These are phyloP conservation scores for Alternaria ventricosa DNA, from an alignment of 2,329 filamentous ascomycete genomes.

Conservation along the genomic window DNA sequence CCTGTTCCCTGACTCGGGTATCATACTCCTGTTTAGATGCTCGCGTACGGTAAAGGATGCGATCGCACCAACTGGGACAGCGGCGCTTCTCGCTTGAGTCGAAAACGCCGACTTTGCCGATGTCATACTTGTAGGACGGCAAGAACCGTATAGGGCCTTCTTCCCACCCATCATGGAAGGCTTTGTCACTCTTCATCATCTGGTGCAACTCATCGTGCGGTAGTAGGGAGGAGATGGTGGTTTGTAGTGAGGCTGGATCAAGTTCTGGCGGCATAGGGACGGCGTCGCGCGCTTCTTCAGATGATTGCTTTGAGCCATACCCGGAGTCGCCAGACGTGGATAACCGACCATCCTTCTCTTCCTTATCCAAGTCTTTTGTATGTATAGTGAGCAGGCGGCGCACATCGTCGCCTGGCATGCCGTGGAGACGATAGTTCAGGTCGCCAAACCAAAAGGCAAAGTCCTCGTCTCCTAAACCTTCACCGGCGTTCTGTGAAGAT, in stretches of 20 bases:
- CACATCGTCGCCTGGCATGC: constrained; percentile 88
- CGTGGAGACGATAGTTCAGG: constrained; percentile 90
- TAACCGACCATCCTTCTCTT: constrained; percentile 5
- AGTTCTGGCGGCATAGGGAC: constrained; percentile 57
- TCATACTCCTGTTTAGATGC: constrained; percentile 73
- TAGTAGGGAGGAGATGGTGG: constrained; percentile 83
- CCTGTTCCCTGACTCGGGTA: constrained; percentile 66
- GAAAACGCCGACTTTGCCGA: constrained; percentile 90
- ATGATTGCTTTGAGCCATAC: constrained; percentile 22
- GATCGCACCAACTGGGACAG: constrained; percentile 95
- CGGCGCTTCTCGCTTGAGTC: constrained; percentile 95
- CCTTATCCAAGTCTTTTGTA: constrained; percentile 69
- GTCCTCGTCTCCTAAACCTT: constrained; percentile 85
- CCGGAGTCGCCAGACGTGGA: constrained; percentile 31
- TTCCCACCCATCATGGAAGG: constrained; percentile 89
- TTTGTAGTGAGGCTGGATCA: constrained; percentile 86
- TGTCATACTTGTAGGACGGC: constrained; percentile 96
- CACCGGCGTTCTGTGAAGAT: constrained; percentile 62
- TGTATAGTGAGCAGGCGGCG: constrained; percentile 83
- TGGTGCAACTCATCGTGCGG: constrained; percentile 86
- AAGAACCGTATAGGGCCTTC: constrained; percentile 89
- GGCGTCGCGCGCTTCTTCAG: constrained; percentile 21
- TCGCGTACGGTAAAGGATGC: constrained; percentile 84
- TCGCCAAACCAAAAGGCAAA: constrained; percentile 97
- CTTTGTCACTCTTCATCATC: constrained; percentile 76